Evolutionary conservation across 2,329 filamentous ascomycete genomes (phyloP).

Genomic region (Arthroderma uncinatum): DNA sequence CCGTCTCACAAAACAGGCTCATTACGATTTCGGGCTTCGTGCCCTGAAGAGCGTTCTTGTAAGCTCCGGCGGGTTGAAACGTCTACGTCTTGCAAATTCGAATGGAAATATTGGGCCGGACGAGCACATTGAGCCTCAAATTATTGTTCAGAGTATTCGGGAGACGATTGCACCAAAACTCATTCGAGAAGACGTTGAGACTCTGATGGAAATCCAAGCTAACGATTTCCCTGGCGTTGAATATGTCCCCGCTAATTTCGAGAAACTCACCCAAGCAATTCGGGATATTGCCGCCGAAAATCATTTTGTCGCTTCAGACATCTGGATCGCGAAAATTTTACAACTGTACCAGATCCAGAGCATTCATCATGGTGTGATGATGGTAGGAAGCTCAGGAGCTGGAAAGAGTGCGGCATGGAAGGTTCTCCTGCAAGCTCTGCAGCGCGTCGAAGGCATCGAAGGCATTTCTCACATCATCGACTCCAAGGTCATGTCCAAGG

Average conservation of each 20-base stretch:
- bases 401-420: constrained; percentile 96
- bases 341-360: constrained; percentile 97
- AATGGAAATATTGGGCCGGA: constrained; percentile 52
- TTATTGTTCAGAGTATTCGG: constrained; percentile 94
- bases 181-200: constrained; percentile 80
- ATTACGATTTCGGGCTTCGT: constrained; percentile 97
- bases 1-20: constrained; percentile 83
- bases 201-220: constrained; percentile 72
- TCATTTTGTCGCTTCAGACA: constrained; percentile 79
- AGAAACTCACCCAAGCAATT: constrained; percentile 69
- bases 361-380: constrained; percentile 99
- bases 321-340: constrained; percentile 94
- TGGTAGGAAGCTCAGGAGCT: constrained; percentile 96
- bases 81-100: constrained; percentile 56
- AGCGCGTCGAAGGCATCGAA: constrained; percentile 81
- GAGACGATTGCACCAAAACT: constrained; percentile 98
- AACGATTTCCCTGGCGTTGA: constrained; percentile 84
- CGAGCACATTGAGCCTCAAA: constrained; percentile 79
- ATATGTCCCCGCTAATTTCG: constrained; percentile 81
- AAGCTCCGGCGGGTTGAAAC: constrained; percentile 92
- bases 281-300: constrained; percentile 70
- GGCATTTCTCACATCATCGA: constrained; percentile 97
- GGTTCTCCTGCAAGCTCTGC: constrained; percentile 77
- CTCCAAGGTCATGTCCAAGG: constrained; percentile 99
- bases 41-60: constrained; percentile 97